Evolutionary conservation across 2,329 filamentous ascomycete genomes (phyloP), one percentile per base, ranked within the genome.

Genomic region (Sphaerostilbella broomeana): DNA sequence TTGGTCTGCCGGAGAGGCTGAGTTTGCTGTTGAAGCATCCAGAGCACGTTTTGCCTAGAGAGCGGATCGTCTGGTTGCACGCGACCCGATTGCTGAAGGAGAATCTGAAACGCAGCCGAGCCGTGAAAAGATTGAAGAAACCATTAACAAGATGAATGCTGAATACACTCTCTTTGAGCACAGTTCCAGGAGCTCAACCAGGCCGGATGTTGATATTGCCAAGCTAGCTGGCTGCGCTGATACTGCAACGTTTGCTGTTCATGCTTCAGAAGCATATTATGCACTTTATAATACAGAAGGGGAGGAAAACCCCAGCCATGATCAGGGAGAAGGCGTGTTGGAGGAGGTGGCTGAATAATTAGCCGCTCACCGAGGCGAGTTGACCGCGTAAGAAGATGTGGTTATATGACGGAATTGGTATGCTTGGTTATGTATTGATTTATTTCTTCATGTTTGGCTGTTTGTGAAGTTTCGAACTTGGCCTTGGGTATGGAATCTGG

Each of bases 221-320:
- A 40, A 46, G 39, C 53, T 55, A 43, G 56, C 55, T 9, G 53
- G 50, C 2, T 53, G 46, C 26, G 49, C 55, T 0, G 54, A 57
- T 25, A 36, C 30, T 27, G 56, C 56, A 1, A 21, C 45, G 6
- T 59, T 49, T 28, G 55, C 56, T 3, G 35, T 35, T 4, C 45
- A 52, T 25, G 55, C 56, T 0, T 45, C 47, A 17, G 48, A 49
- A 29, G 54, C 56, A 13, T 37, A 44, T 5, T 50, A 44, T 40
- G 46, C 54, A 3, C 17, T 53, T 25, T 19, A 33, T 6, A 31
- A 21, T 1, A 8, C 2, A 3, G 25, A 16, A 18, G 3, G 8
- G 16, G 9, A 8, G 9, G 5, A 13, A 30, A 13, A 30, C 8
- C 22, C 22, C 22, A 12, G 12, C 3, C 22, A 9, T 25, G 22